Evolutionary conservation across 2,329 filamentous ascomycete species (phyloP).

Genomic region (Mycogone perniciosa): DNA sequence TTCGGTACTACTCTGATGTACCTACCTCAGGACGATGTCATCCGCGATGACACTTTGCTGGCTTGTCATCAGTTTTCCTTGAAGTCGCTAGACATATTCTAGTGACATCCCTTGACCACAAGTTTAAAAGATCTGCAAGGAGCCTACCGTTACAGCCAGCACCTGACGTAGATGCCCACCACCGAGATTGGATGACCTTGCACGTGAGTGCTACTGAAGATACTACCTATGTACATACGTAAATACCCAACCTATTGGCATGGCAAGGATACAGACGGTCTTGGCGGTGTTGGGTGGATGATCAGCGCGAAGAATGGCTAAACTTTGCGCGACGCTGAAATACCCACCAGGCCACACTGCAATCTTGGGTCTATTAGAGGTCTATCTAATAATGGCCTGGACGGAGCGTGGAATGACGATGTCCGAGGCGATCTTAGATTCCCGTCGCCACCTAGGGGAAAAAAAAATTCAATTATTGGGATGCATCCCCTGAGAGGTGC

Average conservation of each 20-base stretch:
- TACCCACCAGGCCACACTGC: background rate
- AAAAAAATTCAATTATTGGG: background rate
- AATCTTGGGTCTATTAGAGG: background rate
- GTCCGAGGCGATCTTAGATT: background rate
- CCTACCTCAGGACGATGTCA: background rate
- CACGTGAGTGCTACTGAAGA: background rate
- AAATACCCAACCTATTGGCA: too few relatives aligned
- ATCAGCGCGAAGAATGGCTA: background rate
- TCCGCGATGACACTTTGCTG: background rate
- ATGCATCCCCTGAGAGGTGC: background rate
- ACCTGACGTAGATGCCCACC: slow-evolving; percentile 9
- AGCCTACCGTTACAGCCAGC: background rate
- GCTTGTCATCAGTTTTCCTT: background rate
- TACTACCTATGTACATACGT: too few relatives aligned
- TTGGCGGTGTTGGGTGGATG: background rate
- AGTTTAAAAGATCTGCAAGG: slow-evolving; percentile 6
- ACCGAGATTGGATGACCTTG: slow-evolving; percentile 1
- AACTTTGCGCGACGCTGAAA: background rate
- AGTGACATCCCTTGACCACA: too few relatives aligned
- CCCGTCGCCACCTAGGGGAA: background rate
- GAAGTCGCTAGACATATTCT: background rate
- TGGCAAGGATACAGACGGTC: too few relatives aligned
- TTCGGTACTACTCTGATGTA: background rate
- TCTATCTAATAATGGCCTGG: too few relatives aligned
- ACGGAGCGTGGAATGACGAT: background rate